Evolutionary conservation across 2,329 filamentous ascomycete genomes (phyloP).

Genomic region (Tolypocladium tropicale): DNA sequence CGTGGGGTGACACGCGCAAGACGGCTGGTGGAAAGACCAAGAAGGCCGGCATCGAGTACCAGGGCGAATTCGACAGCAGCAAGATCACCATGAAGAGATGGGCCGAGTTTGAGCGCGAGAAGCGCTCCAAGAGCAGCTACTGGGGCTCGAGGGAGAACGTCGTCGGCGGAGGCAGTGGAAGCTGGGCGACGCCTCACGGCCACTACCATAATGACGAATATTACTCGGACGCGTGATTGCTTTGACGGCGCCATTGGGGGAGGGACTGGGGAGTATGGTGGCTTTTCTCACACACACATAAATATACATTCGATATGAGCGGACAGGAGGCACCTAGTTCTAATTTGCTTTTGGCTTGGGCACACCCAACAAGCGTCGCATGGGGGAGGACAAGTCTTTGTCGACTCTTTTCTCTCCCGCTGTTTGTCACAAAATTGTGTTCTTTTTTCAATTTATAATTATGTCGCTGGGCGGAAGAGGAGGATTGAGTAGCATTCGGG

Average conservation of each 20-base stretch:
- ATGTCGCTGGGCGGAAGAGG: background rate
- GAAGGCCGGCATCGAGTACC: slow-evolving; percentile 75
- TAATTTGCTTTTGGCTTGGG: background rate
- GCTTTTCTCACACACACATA: background rate
- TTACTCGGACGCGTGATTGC: slow-evolving; percentile 38
- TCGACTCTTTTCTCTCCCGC: background rate
- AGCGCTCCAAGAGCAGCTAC: slow-evolving; percentile 38
- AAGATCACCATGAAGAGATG: slow-evolving; percentile 99
- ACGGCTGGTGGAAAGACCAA: slow-evolving; percentile 83
- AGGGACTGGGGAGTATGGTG: background rate
- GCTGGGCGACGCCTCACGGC: slow-evolving; percentile 31
- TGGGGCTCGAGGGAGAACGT: slow-evolving; percentile 44
- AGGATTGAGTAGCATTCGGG: background rate
- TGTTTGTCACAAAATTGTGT: background rate
- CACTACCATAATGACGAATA: slow-evolving; percentile 45
- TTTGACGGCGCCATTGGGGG: background rate
- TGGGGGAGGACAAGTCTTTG: background rate
- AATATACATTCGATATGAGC: background rate
- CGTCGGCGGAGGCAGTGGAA: slow-evolving; percentile 24
- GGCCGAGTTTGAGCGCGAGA: slow-evolving; percentile 82
- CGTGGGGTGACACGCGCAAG: slow-evolving; percentile 96
- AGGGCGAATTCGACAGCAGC: slow-evolving; percentile 95
- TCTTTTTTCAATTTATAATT: background rate
- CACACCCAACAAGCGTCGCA: background rate
- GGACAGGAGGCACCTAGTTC: background rate